Evolutionary conservation across 1,139 yeast species (phyloP), one percentile per base, ranked within the genome.

Genomic region (Hansenula lynferdii): DNA sequence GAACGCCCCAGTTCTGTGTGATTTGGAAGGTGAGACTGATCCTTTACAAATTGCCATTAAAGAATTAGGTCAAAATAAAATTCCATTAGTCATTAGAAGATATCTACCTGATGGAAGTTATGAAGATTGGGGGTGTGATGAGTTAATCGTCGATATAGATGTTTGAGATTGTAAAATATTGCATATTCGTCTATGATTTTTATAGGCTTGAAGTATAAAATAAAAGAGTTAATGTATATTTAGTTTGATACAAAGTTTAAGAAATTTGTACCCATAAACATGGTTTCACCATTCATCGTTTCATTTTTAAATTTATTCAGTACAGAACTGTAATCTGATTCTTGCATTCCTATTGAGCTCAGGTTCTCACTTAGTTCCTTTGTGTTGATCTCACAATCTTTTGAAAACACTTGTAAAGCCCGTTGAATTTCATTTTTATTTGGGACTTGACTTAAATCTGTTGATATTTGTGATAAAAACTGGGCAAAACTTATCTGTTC

Each of bases 91-190:
- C 35, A 86, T 92, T 39, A 80, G 99, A 72, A 77, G 99, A 64
- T 94, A 89, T 61, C 73, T 92, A 54, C 98, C 99, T 1, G 98
- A 94, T 61, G 96, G 97, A 8, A 80, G 95, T 36, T 92, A 80
- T 56, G 99, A 92, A 65, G 99, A 92, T 62, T 92, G 98, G 98
- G 95, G 96, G 35, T 94, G 96, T 58, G 97, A 92, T 62, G 99
- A 92, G 67, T 75, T 92, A 57, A 89, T 92, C 59, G 86, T 89
- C 45, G 97, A 92, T 61, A 83, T 49, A 23, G 55, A 49, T 41
- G 53, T 53, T 35, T 52, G 41, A n/a, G n/a, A 36, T n/a, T 30
- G 31, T 29, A 29, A 19, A 20, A 29, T 29, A 20, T 11, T n/a
- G n/a, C n/a, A n/a, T 9, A 26, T 15, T 25, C 8, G 31, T 18